Evolutionary conservation across 2,329 filamentous ascomycete genomes (phyloP).

Genomic region (Orbilia ellipsospora): DNA sequence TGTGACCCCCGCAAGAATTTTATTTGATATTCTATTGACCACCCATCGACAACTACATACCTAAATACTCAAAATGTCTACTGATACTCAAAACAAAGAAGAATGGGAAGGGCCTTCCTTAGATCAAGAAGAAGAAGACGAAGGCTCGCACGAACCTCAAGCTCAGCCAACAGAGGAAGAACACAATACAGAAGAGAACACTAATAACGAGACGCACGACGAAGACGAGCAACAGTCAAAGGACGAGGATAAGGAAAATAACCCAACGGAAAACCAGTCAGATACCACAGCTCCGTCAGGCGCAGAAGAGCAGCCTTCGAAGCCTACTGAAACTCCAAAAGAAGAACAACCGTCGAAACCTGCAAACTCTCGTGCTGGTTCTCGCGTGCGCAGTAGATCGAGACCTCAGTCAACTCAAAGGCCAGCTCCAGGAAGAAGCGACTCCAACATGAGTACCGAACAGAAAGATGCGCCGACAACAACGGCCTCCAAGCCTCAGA

Average conservation of each 20-base stretch:
- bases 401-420: constrained; percentile 26
- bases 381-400: constrained; percentile 14
- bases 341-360: constrained; percentile 8
- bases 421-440: not conserved
- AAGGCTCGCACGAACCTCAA: constrained; percentile 10
- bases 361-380: constrained; percentile 8
- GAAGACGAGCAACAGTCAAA: constrained; percentile 1
- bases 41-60: not conserved
- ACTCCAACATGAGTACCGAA: constrained; percentile 29
- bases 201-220: constrained; percentile 12
- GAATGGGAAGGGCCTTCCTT: constrained; percentile 45
- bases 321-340: not conserved
- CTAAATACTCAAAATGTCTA: constrained; percentile 23
- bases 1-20: no score
- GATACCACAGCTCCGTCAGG: constrained; percentile 12
- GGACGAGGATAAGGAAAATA: constrained; percentile 27
- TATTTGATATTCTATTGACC: not conserved
- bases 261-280: not conserved
- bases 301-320: not conserved
- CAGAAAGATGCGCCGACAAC: constrained; percentile 27
- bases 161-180: constrained; percentile 12
- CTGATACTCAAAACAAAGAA: constrained; percentile 42
- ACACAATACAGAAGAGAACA: constrained; percentile 4
- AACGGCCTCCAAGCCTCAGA: constrained; percentile 30
- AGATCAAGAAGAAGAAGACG: constrained; percentile 17